phyloP scores from a whole-genome alignment of 139 green algal species.

The Limnomonas spitsbergensis region DNA sequence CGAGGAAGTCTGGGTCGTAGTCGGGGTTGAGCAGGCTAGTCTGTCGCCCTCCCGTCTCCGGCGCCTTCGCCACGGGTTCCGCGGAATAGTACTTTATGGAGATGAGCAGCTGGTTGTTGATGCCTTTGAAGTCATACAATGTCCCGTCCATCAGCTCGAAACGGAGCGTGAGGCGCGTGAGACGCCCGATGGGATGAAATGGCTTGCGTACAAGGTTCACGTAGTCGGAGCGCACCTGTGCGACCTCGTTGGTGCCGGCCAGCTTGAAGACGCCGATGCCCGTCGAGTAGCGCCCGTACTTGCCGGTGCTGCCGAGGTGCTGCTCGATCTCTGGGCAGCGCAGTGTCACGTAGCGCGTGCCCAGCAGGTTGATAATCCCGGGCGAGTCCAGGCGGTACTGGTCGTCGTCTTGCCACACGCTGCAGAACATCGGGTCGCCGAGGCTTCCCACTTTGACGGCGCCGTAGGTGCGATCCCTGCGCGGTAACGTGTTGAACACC shows the following conservation, averaged over 20 bases:
- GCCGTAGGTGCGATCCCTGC: neutral
- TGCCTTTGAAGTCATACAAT: constrained; percentile 28
- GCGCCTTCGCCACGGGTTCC: neutral
- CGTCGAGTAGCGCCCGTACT: neutral
- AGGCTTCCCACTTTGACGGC: neutral
- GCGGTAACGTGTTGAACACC: neutral
- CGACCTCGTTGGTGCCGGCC: neutral
- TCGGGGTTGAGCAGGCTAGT: constrained; percentile 14
- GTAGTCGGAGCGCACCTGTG: constrained; percentile 21
- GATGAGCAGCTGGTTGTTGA: constrained; percentile 26
- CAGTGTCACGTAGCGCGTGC: constrained; percentile 14
- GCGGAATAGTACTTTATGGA: constrained; percentile 18
- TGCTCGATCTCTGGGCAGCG: constrained; percentile 27
- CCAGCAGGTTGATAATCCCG: constrained; percentile 17
- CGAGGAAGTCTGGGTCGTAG: constrained; percentile 20
- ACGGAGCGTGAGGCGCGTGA: constrained; percentile 5
- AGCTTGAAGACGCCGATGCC: constrained; percentile 32
- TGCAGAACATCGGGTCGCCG: neutral
- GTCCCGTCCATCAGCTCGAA: constrained; percentile 15
- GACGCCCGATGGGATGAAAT: constrained; percentile 22
- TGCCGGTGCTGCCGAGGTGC: neutral
- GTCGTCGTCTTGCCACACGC: neutral
- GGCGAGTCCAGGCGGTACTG: constrained; percentile 4
- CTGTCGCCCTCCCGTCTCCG: neutral
- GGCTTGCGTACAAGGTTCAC: constrained; percentile 5